These are phyloP conservation scores for Trifolium fragiferum DNA, from an alignment of 306 rosid species.

Conservation along the genomic window DNA sequence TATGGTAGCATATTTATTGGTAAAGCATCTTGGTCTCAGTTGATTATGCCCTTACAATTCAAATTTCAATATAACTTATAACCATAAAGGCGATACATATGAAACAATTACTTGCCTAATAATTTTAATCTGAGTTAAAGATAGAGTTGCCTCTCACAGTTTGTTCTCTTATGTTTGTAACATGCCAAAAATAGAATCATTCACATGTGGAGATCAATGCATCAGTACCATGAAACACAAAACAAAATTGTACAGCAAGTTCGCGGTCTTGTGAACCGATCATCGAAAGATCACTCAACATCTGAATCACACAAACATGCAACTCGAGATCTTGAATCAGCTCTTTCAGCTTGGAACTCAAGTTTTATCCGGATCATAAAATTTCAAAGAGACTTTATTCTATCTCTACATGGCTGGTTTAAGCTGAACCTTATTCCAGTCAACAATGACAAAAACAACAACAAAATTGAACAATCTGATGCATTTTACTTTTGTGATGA, in stretches of 20 bases:
- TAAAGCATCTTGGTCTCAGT: slow-evolving; percentile 22
- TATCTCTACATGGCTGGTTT: slow-evolving; percentile 86
- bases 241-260: slow-evolving; percentile 94
- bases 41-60: slow-evolving; percentile 18
- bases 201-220: slow-evolving; percentile 97
- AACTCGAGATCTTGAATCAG: slow-evolving; percentile 90
- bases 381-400: slow-evolving; percentile 80
- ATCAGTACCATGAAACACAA: slow-evolving; percentile 88
- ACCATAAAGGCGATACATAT: not conserved
- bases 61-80: slow-evolving; percentile 21
- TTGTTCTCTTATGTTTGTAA: slow-evolving; percentile 36
- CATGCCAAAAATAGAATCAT: slow-evolving; percentile 62
- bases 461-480: slow-evolving; percentile 59
- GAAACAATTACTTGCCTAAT: not conserved
- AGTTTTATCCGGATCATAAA: slow-evolving; percentile 82
- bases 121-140: slow-evolving; percentile 7
- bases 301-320: slow-evolving; percentile 89
- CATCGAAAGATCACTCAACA: slow-evolving; percentile 75
- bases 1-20: slow-evolving; percentile 20
- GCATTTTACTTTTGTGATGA: slow-evolving; percentile 68
- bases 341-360: slow-evolving; percentile 88
- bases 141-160: slow-evolving; percentile 12
- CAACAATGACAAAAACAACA: slow-evolving; percentile 50
- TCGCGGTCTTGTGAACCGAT: slow-evolving; percentile 77
- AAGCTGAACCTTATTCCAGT: slow-evolving; percentile 80